Evolutionary conservation across 1,284 basidiomycete genomes (phyloP), one percentile per base, ranked within the genome.

Genomic region (Irpex sp.): DNA sequence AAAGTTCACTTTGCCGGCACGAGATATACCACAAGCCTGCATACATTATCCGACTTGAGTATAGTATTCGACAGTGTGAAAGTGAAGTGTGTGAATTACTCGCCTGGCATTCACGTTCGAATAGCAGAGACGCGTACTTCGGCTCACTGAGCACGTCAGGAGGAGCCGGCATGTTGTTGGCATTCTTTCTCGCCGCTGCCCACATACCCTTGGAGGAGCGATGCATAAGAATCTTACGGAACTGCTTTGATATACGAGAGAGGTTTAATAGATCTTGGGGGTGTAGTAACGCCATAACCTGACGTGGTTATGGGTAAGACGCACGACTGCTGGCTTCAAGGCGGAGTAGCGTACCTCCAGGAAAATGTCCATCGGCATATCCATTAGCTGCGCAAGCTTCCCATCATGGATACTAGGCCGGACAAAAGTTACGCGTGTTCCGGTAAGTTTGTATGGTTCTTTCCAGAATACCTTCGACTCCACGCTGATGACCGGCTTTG

Each of bases 331-430:
- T 9, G 38, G 4, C 2, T 44, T 44, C 38, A 44, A 44, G 47
- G 44, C 44, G 1, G 52, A 19, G 7, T 19, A 26, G 57, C 65
- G 51, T 44, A 75, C 74, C 66, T 74, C 71, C 51, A 65, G 63
- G 60, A 74, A 73, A n/a, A 75, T 64, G 51, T 75, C 74, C 21
- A 72, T 40, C 1, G 73, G 72, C 67, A 74, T 68, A 15, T 69
- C 57, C 70, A 70, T 70, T 11, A 74, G 59, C 3, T 64, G 63
- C 6, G 64, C 67, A 0, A 72, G 62, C 31, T 63, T 63, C 13
- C 68, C 68, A 55, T 48, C n/a, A 52, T 52, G 8, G 9, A 8
- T n/a, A 57, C 37, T 37, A 40, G 38, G 26, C 48, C 9, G 7
- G 7, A 11, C 17, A n/a, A 17, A 11, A 52, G 8, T 17, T 8